These are phyloP conservation scores for Phytophthora multivora DNA, from an alignment of 352 stramenopile genomes.

Conservation along the genomic window DNA sequence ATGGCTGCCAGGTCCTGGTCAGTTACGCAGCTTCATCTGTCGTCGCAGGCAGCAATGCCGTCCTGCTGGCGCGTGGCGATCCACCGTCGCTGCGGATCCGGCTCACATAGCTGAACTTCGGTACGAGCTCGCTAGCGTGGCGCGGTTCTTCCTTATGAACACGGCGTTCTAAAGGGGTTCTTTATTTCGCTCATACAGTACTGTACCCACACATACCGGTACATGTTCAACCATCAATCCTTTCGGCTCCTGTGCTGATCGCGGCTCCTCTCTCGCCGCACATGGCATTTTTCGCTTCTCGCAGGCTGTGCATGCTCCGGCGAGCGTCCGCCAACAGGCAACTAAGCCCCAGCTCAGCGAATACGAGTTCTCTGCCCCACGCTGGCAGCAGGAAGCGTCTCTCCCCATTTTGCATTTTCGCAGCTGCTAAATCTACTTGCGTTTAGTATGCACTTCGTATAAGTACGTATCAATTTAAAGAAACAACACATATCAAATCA, in stretches of 20 bases:
- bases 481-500: slow-evolving; percentile 8
- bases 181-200: slow-evolving; percentile 5
- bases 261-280: slow-evolving; percentile 19
- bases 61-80: not conserved
- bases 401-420: not conserved
- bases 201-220: too few species aligned
- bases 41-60: not conserved
- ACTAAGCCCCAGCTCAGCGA: slow-evolving; percentile 8
- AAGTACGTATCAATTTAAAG: slow-evolving; percentile 12
- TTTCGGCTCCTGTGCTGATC: slow-evolving; percentile 2
- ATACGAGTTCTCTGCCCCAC: not conserved
- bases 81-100: not conserved
- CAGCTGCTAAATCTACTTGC: slow-evolving; percentile 14
- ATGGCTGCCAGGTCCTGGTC: slow-evolving; percentile 8
- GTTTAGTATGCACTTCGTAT: not conserved
- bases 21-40: not conserved
- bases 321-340: not conserved
- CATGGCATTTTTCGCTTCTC: slow-evolving; percentile 29
- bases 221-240: slow-evolving; percentile 1
- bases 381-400: not conserved
- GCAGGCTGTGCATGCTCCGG: slow-evolving; percentile 8
- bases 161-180: slow-evolving; percentile 8
- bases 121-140: not conserved
- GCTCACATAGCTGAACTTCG: not conserved
- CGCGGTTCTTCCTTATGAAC: slow-evolving; percentile 1